A percentile compares a stretch with the other conserved stretches of the same genome.
Evolutionary conservation across 1,284 basidiomycete species (phyloP).

Genomic region (Mycena sp.): DNA sequence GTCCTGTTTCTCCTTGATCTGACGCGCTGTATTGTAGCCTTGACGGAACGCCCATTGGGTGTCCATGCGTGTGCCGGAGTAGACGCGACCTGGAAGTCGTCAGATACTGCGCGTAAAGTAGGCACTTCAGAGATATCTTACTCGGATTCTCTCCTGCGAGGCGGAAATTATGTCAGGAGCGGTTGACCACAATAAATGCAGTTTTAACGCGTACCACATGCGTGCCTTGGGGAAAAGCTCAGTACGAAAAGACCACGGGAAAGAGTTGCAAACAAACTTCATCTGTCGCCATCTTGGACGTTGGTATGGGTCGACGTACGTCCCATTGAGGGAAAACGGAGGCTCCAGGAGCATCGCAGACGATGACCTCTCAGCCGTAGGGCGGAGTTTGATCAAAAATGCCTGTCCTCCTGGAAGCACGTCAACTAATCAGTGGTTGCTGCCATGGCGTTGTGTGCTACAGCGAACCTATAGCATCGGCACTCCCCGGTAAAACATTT

Average conservation of each 20-base stretch:
- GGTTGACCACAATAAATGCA: conserved; percentile 39
- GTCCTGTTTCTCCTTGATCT: conserved; percentile 74
- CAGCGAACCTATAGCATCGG: conserved; percentile 61
- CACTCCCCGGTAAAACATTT: conserved; percentile 58
- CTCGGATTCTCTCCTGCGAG: conserved; percentile 52
- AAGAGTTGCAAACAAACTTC: conserved; percentile 52
- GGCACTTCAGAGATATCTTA: not conserved
- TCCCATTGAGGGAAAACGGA: conserved; percentile 58
- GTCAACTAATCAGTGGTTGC: not conserved
- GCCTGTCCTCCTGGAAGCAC: conserved; percentile 63
- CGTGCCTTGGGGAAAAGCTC: conserved; percentile 44
- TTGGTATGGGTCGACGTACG: conserved; percentile 44
- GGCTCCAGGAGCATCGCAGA: conserved; percentile 68
- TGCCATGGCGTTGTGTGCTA: no score
- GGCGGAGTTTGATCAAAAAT: conserved; percentile 71
- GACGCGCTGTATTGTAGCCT: conserved; percentile 69
- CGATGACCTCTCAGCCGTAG: conserved; percentile 61
- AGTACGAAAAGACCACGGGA: not conserved
- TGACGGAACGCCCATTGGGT: conserved; percentile 68
- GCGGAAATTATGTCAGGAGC: not conserved
- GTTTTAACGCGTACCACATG: conserved; percentile 53
- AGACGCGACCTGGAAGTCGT: conserved; percentile 43
- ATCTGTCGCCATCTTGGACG: conserved; percentile 68
- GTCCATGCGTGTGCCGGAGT: conserved; percentile 63
- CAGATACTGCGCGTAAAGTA: not conserved